Conservation (phyloP, 768 basidiomycete genomes). For the Crucibulum laeve region DNA sequence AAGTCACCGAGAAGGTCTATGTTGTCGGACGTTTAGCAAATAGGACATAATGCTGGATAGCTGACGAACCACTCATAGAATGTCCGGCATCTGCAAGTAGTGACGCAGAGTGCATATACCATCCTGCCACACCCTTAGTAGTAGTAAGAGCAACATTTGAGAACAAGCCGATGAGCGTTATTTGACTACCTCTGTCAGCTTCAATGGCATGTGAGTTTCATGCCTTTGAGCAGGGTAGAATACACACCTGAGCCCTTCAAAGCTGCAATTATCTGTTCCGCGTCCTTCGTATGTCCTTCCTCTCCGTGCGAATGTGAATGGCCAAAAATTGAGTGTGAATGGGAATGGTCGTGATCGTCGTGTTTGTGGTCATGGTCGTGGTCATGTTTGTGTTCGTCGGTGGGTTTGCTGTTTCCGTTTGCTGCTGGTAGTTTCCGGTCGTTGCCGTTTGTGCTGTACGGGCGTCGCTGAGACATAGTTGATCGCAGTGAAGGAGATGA, state of each 20-base stretch:
- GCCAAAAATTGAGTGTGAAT: conserved; percentile 10
- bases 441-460: conserved; percentile 18
- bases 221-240: background rate
- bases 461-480: conserved; percentile 18
- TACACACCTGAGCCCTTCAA: conserved; percentile 62
- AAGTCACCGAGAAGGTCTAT: conserved; percentile 85
- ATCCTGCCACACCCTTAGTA: conserved; percentile 85
- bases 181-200: conserved; percentile 80
- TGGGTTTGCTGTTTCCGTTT: conserved; percentile 2
- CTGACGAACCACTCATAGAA: conserved; percentile 72
- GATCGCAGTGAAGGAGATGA: conserved; percentile 1
- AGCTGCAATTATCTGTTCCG: conserved; percentile 65
- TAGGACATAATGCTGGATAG: background rate
- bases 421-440: conserved; percentile 3
- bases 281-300: conserved; percentile 53
- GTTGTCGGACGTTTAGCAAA: conserved; percentile 7
- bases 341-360: conserved; percentile 26
- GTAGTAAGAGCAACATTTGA: conserved; percentile 79
- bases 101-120: conserved; percentile 86
- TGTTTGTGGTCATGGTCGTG: conserved; percentile 34
- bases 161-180: conserved; percentile 81
- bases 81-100: conserved; percentile 94
- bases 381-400: conserved; percentile 19
- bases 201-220: conserved; percentile 2
- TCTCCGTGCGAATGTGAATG: conserved; percentile 54